phyloP scores from a whole-genome alignment of 305 asterid species.

The Fraxinus baroniana region DNA sequence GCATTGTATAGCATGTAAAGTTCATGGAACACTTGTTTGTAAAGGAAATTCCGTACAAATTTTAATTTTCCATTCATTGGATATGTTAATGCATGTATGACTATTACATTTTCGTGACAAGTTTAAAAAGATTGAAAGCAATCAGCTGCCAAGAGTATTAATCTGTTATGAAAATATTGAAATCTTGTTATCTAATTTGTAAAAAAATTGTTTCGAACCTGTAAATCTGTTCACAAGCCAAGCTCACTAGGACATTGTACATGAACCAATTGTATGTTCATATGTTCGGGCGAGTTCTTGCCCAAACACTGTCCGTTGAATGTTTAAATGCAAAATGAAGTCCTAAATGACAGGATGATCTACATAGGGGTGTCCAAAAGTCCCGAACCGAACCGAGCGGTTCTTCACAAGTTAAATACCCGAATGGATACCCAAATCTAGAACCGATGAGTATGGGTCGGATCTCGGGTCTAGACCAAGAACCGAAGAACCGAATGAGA shows the following conservation, averaged over 20 bases:
- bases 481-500: too few species aligned
- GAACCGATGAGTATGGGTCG: too few species aligned
- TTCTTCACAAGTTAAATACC: too few species aligned
- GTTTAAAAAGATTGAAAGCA: neutral
- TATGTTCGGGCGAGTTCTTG: neutral
- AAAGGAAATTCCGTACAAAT: conserved; percentile 15
- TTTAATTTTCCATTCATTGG: neutral
- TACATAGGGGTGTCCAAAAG: neutral
- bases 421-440: too few species aligned
- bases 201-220: neutral
- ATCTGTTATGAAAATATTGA: neutral
- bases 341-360: neutral
- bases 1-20: conserved; percentile 25
- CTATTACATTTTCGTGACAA: neutral
- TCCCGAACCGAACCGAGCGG: too few species aligned
- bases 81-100: neutral
- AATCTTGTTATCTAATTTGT: neutral
- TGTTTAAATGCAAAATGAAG: neutral
- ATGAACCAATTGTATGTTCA: neutral
- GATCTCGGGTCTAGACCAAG: too few species aligned
- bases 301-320: neutral
- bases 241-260: neutral
- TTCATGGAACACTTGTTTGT: conserved; percentile 22
- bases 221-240: neutral
- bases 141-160: neutral